phyloP scores from a whole-genome alignment of 768 basidiomycete species.

The Psilocybe sp. region DNA sequence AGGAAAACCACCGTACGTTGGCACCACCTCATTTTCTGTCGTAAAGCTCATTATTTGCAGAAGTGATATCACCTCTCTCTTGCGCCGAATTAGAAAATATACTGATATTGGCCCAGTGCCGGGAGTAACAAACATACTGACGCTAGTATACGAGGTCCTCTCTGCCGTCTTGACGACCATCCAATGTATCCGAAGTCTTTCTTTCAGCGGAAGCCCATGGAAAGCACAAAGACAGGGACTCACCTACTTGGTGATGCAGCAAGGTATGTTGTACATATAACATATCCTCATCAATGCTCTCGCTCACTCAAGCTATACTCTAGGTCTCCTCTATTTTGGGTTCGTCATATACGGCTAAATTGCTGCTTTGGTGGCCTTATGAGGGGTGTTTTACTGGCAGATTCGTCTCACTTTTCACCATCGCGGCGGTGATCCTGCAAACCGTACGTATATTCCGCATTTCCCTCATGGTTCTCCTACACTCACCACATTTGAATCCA shows the following conservation, averaged over 20 bases:
- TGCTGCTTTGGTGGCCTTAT: too few species aligned
- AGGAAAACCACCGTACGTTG: slow-evolving; percentile 7
- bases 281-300: background rate
- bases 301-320: background rate
- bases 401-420: slow-evolving; percentile 3
- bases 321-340: slow-evolving; percentile 4
- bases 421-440: slow-evolving; percentile 4
- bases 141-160: slow-evolving; percentile 1
- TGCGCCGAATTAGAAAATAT: background rate
- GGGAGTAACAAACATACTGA: background rate
- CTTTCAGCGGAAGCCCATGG: background rate
- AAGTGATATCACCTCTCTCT: background rate
- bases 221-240: background rate
- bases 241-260: background rate
- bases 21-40: background rate
- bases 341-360: background rate
- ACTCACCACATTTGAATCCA: too few species aligned
- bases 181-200: background rate
- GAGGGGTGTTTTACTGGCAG: background rate
- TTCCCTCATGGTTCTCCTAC: too few species aligned
- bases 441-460: background rate
- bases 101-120: background rate
- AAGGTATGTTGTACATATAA: background rate
- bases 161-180: background rate
- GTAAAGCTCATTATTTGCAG: background rate